phyloP scores from a whole-genome alignment of 208 protist species.

The Acanthamoeba culbertsoni region DNA sequence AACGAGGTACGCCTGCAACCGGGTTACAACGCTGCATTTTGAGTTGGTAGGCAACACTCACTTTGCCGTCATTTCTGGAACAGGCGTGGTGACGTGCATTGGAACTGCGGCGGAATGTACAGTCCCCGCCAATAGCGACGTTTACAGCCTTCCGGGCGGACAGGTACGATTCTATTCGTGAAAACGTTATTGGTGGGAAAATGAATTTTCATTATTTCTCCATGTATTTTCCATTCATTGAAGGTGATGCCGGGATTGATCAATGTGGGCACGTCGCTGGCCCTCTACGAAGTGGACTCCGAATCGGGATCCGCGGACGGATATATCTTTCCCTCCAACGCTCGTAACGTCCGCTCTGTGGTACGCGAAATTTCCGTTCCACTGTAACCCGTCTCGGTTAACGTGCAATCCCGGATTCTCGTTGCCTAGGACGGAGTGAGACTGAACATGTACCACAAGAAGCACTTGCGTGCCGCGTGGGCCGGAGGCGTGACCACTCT shows the following conservation, averaged over 20 bases:
- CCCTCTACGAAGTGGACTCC: constrained; percentile 36
- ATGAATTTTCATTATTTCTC: too few species aligned
- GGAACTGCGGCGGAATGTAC: background rate
- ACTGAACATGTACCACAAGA: background rate
- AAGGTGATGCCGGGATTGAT: constrained; percentile 55
- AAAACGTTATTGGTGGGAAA: too few species aligned
- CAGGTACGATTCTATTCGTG: too few species aligned
- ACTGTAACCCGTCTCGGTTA: too few species aligned
- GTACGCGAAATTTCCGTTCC: too few species aligned
- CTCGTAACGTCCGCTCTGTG: background rate
- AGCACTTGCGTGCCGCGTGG: background rate
- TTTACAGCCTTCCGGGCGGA: background rate
- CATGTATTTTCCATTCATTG: too few species aligned
- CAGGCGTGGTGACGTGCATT: constrained; percentile 54
- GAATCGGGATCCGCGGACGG: constrained; percentile 17
- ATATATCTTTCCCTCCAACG: background rate
- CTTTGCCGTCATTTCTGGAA: background rate
- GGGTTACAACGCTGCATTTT: background rate
- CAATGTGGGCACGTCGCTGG: background rate
- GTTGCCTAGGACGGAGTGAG: background rate
- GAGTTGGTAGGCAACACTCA: background rate
- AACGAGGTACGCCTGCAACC: background rate
- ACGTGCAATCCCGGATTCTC: too few species aligned
- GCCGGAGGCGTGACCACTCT: background rate
- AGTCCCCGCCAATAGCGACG: background rate